Evolutionary conservation across 1,284 basidiomycete genomes (phyloP), one percentile per base, ranked within the genome.

Genomic region (Malassezia arunalokei): DNA sequence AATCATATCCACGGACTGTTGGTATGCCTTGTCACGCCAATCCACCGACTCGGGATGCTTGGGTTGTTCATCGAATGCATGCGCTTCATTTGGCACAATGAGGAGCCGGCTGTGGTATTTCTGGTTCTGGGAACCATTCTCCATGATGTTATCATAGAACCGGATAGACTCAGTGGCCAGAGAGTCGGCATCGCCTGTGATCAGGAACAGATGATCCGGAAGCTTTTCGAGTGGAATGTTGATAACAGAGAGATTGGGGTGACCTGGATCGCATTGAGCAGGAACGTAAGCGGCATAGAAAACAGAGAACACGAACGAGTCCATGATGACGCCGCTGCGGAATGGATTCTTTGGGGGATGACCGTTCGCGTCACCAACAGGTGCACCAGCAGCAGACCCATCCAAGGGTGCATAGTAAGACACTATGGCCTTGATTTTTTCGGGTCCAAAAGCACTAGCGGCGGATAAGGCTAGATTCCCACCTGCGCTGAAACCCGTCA

Each of bases 31-130:
- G 15, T 62, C 55, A 31, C 58, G 55, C 8, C 57, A 56, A 28
- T 57, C 15, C 27, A 48, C 33, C 14, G 64, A 62, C 3, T 57
- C 56, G 4, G 52, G 57, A 9, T 47, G 43, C 11, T 54, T 52
- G 17, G 60, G 49, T 8, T 58, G 47, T 47, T 68, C 68, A 52
- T 70, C 68, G 29, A 70, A 70, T 11, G 61, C 66, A 40, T 70
- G 68, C 3, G 62, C 65, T 43, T 65, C 66, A 29, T 56, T 54
- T 27, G 54, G 44, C 8, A 67, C 45, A 24, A 45, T 49, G 35
- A 61, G 41, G 48, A 70, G 63, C 24, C 50, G 53, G 3, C 54
- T 50, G 37, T 56, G 35, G 5, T 44, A 30, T 31, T 51, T 43
- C 24, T 53, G 52, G 12, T 30, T 52, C n/a, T 14, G 28, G 5